phyloP scores from a whole-genome alignment of 768 basidiomycete genomes.

The Jaapia argillacea region DNA sequence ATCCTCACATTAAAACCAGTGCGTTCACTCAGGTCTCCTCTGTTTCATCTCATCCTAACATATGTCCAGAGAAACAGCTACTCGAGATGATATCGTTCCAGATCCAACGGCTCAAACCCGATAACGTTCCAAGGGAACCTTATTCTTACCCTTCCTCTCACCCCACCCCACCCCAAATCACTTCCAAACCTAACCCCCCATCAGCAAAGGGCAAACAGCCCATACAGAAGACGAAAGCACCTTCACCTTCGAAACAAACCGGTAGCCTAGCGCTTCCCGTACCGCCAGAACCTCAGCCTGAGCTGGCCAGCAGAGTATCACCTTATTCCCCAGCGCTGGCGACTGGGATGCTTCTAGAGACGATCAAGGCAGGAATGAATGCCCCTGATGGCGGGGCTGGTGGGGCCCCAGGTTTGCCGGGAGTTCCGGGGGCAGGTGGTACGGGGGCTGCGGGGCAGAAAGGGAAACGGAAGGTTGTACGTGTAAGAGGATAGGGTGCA shows the following conservation, averaged over 20 bases:
- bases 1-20: conserved; percentile 71
- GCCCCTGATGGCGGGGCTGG: conserved; percentile 36
- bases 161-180: conserved; percentile 17
- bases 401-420: conserved; percentile 32
- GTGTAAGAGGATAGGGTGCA: conserved; percentile 45
- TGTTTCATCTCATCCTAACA: neutral
- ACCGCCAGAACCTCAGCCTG: conserved; percentile 70
- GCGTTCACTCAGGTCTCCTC: conserved; percentile 18
- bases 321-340: conserved; percentile 73
- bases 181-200: conserved; percentile 19
- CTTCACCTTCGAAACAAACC: conserved; percentile 11
- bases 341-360: conserved; percentile 70
- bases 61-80: conserved; percentile 60
- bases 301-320: conserved; percentile 65
- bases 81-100: conserved; percentile 65
- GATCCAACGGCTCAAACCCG: conserved; percentile 66
- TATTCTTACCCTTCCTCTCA: conserved; percentile 37
- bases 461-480: conserved; percentile 73
- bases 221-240: conserved; percentile 14
- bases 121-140: conserved; percentile 55
- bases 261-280: conserved; percentile 45
- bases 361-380: conserved; percentile 81
- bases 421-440: no score
- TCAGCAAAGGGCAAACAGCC: conserved; percentile 19
- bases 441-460: conserved; percentile 35